A percentile compares a stretch with the other conserved stretches of the same genome.
Conservation (phyloP, 2,329 filamentous ascomycete genomes). For the Cladosporium sp. region DNA sequence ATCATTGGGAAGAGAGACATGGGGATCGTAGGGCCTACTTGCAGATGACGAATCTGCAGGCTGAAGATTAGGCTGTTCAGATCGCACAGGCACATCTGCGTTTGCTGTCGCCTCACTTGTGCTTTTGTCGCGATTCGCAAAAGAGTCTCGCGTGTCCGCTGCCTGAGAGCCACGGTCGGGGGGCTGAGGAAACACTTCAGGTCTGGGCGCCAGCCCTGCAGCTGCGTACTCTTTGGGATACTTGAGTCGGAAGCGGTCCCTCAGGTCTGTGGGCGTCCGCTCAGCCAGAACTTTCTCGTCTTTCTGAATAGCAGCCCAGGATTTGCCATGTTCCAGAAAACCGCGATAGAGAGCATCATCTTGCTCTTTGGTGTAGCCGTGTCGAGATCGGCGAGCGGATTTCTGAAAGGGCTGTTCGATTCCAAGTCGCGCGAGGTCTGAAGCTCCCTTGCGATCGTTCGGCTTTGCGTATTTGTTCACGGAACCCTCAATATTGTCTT, state of each 20-base stretch:
- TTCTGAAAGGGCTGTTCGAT: conserved; percentile 46
- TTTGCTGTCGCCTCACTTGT: neutral
- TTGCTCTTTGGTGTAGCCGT: conserved; percentile 51
- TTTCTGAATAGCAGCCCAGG: conserved; percentile 55
- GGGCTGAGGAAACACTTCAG: conserved; percentile 24
- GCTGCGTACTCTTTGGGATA: conserved; percentile 52
- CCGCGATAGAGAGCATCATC: conserved; percentile 54
- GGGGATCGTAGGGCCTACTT: conserved; percentile 12
- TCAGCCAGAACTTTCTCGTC: conserved; percentile 31
- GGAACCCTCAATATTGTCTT: neutral
- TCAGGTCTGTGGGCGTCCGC: conserved; percentile 48
- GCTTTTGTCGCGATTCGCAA: neutral
- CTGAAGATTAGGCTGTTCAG: neutral
- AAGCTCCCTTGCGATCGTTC: conserved; percentile 22
- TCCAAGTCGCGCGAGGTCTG: conserved; percentile 38
- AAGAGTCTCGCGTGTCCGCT: neutral
- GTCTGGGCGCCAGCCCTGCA: conserved; percentile 38
- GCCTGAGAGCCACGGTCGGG: conserved; percentile 4
- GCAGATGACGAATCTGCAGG: neutral
- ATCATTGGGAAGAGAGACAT: conserved; percentile 23
- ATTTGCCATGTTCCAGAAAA: conserved; percentile 52
- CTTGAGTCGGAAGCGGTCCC: conserved; percentile 56
- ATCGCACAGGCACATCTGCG: neutral
- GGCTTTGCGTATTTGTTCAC: conserved; percentile 14
- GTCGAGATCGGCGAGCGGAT: conserved; percentile 47